Evolutionary conservation across 2,329 filamentous ascomycete species (phyloP).

Genomic region (Aspergillus puulaauensis): DNA sequence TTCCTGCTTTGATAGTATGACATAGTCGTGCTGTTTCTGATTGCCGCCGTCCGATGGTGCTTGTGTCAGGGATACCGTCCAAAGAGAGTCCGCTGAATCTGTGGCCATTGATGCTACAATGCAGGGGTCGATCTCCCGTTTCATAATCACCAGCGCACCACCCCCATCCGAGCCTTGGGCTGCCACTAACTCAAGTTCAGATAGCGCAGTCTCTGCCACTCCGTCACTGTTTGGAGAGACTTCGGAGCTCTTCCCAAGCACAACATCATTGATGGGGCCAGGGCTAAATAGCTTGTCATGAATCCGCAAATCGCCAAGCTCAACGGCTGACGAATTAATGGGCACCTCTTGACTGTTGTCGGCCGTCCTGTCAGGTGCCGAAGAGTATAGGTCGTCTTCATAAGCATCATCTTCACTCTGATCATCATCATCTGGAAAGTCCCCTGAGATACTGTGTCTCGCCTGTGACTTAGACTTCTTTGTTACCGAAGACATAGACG

Average conservation of each 20-base stretch:
- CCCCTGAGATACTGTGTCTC: conserved; percentile 51
- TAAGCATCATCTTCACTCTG: conserved; percentile 61
- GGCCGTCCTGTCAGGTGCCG: conserved; percentile 24
- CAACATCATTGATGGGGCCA: conserved; percentile 74
- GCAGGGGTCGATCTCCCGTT: conserved; percentile 72
- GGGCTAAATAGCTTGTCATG: conserved; percentile 77
- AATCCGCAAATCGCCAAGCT: conserved; percentile 70
- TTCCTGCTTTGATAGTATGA: conserved; percentile 74
- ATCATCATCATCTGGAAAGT: conserved; percentile 58
- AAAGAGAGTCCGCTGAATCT: conserved; percentile 71
- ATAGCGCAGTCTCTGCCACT: conserved; percentile 38
- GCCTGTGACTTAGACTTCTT: conserved; percentile 61
- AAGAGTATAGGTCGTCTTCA: conserved; percentile 52
- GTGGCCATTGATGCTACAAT: conserved; percentile 70
- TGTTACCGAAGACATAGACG: conserved; percentile 60
- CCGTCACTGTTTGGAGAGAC: conserved; percentile 48
- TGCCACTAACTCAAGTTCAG: conserved; percentile 52
- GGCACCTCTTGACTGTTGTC: conserved; percentile 15
- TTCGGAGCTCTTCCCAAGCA: conserved; percentile 61
- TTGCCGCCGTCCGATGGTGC: conserved; percentile 49
- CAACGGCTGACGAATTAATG: conserved; percentile 23
- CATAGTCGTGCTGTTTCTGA: conserved; percentile 63
- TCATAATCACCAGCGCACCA: conserved; percentile 73
- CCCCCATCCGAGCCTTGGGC: conserved; percentile 56
- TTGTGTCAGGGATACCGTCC: conserved; percentile 65